Percentiles rank a stretch among this genome's conserved stretches.
Conservation (phyloP, 2,329 filamentous ascomycete species). For the Macrophomina tecta region DNA sequence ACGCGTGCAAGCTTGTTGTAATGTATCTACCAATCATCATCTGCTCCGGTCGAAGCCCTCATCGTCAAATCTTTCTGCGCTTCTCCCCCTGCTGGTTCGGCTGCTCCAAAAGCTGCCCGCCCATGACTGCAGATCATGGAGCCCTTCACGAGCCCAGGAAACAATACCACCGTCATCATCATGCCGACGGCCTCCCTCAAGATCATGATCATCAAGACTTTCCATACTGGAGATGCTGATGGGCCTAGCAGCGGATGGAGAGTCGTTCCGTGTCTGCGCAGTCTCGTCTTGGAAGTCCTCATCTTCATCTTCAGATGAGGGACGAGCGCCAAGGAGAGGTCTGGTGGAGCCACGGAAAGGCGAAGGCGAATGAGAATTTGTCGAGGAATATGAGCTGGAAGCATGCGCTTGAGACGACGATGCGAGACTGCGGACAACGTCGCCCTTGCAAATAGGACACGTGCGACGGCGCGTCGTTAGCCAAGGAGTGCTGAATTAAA, state of each 20-base stretch:
- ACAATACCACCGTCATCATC: constrained; percentile 15
- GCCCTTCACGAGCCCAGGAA: constrained; percentile 18
- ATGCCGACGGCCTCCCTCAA: constrained; percentile 19
- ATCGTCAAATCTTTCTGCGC: constrained; percentile 2
- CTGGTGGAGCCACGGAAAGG: not conserved
- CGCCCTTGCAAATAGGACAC: constrained; percentile 98
- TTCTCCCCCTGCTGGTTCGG: not conserved
- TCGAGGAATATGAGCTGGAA: constrained; percentile 20
- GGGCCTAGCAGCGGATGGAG: constrained; percentile 14
- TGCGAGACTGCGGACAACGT: constrained; percentile 70
- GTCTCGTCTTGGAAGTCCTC: constrained; percentile 24
- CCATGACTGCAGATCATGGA: constrained; percentile 20
- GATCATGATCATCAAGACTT: constrained; percentile 4
- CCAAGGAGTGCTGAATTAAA: constrained; percentile 81
- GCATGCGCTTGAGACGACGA: constrained; percentile 27
- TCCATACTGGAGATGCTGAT: constrained; percentile 20
- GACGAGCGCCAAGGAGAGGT: not conserved
- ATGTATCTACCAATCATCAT: not conserved
- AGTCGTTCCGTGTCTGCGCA: constrained; percentile 16
- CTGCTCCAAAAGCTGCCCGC: constrained; percentile 21
- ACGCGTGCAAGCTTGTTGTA: not conserved
- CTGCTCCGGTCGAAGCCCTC: constrained; percentile 10
- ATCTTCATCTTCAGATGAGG: constrained; percentile 1
- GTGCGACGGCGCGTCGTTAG: constrained; percentile 91
- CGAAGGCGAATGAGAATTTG: constrained; percentile 10